These are phyloP conservation scores for Penicillium sp. DNA, from an alignment of 2,329 filamentous ascomycete species.

Conservation along the genomic window DNA sequence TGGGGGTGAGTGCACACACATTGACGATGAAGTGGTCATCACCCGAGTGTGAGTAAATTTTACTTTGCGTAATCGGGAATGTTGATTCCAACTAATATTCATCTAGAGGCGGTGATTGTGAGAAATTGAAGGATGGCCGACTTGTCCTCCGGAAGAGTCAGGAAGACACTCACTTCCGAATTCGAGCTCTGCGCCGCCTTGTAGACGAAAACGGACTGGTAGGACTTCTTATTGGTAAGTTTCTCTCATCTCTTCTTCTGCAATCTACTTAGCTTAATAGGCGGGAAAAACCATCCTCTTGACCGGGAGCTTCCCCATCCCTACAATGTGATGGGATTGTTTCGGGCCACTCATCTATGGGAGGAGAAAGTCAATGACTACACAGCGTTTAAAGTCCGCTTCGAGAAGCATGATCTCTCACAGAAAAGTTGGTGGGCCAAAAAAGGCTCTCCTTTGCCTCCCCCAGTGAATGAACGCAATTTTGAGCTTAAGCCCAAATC, in stretches of 20 bases:
- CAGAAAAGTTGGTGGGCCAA: slow-evolving; percentile 56
- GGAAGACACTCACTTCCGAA: slow-evolving; percentile 29
- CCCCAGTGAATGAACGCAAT: slow-evolving; percentile 28
- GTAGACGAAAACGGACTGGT: slow-evolving; percentile 48
- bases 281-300: slow-evolving; percentile 47
- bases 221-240: slow-evolving; percentile 51
- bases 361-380: slow-evolving; percentile 48
- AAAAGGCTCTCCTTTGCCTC: slow-evolving; percentile 24
- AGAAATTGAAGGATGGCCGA: slow-evolving; percentile 39
- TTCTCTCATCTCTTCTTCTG: neutral
- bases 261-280: slow-evolving; percentile 36
- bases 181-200: slow-evolving; percentile 44
- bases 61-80: neutral
- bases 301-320: slow-evolving; percentile 50
- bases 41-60: slow-evolving; percentile 55
- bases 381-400: slow-evolving; percentile 52
- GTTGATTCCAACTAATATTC: neutral
- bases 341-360: slow-evolving; percentile 65
- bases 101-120: slow-evolving; percentile 50
- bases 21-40: slow-evolving; percentile 58
- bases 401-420: slow-evolving; percentile 56
- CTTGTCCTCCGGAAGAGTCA: slow-evolving; percentile 48
- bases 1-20: slow-evolving; percentile 51
- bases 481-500: slow-evolving; percentile 21
- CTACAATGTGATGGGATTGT: slow-evolving; percentile 64